A percentile compares a stretch with the other conserved stretches of the same genome.
phyloP scores from a whole-genome alignment of 2,329 filamentous ascomycete species.

The Colletotrichum nymphaeae region DNA sequence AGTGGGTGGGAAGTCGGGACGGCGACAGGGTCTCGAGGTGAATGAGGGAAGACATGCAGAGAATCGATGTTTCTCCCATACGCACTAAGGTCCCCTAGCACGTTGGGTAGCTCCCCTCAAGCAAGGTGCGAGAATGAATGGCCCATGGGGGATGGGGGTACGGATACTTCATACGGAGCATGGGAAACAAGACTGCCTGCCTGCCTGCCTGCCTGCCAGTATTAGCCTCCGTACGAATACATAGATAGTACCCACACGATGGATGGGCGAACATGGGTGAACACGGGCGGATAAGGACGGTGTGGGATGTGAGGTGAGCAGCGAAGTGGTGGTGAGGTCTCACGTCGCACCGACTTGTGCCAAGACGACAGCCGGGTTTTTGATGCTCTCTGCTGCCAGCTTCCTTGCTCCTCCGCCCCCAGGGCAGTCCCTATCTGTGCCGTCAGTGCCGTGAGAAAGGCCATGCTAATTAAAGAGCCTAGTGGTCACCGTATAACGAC shows the following conservation, averaged over 20 bases:
- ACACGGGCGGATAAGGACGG: constrained; percentile 29
- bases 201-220: too few species aligned
- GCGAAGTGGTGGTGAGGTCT: constrained; percentile 16
- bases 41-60: constrained; percentile 28
- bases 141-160: neutral
- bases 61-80: constrained; percentile 33
- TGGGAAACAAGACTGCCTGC: too few species aligned
- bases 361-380: constrained; percentile 10
- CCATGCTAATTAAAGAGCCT: constrained; percentile 16
- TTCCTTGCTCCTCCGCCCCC: neutral
- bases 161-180: neutral
- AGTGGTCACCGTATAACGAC: constrained; percentile 5
- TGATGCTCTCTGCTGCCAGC: neutral
- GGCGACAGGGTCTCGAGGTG: constrained; percentile 27
- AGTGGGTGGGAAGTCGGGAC: constrained; percentile 28
- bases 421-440: constrained; percentile 1
- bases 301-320: constrained; percentile 26
- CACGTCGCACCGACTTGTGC: constrained; percentile 26
- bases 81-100: constrained; percentile 34
- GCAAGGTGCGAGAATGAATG: constrained; percentile 27
- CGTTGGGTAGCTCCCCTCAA: constrained; percentile 31
- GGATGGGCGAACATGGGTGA: constrained; percentile 1
- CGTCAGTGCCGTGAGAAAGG: constrained; percentile 18
- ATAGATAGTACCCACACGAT: constrained; percentile 23
- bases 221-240: neutral